Conservation (phyloP, 2,329 filamentous ascomycete species). For the Gaeumannomyces sp. region DNA sequence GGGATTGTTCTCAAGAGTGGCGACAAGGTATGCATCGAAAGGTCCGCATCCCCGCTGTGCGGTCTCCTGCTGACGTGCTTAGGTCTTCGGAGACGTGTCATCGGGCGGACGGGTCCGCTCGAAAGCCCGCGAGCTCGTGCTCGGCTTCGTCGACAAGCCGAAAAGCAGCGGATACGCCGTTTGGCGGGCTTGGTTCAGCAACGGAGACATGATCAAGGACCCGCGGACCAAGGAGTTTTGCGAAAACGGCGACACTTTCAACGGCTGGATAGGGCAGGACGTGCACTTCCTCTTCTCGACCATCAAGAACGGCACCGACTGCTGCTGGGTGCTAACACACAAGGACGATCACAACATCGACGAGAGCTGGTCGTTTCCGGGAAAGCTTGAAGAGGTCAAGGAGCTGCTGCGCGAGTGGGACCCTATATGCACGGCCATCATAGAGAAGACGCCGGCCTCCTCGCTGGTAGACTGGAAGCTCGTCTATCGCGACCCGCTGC, state of each 20-base stretch:
- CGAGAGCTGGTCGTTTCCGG: conserved; percentile 49
- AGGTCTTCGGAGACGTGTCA: conserved; percentile 43
- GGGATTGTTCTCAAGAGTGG: conserved; percentile 25
- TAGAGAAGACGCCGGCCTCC: conserved; percentile 36
- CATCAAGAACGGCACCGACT: conserved; percentile 48
- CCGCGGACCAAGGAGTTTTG: conserved; percentile 48
- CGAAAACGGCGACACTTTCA: conserved; percentile 51
- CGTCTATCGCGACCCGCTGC: conserved; percentile 42
- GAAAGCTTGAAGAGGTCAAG: conserved; percentile 44
- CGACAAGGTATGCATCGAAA: conserved; percentile 5
- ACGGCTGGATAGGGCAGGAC: conserved; percentile 52
- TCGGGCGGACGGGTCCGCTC: conserved; percentile 53
- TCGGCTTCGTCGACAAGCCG: conserved; percentile 44
- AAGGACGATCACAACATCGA: conserved; percentile 47
- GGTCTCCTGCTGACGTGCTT: neutral
- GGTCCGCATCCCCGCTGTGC: neutral
- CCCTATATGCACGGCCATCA: conserved; percentile 39
- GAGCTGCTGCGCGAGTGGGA: conserved; percentile 47
- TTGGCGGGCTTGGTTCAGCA: conserved; percentile 47
- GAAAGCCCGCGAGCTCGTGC: conserved; percentile 42
- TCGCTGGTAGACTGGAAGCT: conserved; percentile 43
- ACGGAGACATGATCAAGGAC: conserved; percentile 45
- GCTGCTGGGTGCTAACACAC: conserved; percentile 54
- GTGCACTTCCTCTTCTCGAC: conserved; percentile 52
- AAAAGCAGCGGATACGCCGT: conserved; percentile 46